phyloP scores from a whole-genome alignment of 1,284 basidiomycete genomes.

The Phaffia rhodozyma region DNA sequence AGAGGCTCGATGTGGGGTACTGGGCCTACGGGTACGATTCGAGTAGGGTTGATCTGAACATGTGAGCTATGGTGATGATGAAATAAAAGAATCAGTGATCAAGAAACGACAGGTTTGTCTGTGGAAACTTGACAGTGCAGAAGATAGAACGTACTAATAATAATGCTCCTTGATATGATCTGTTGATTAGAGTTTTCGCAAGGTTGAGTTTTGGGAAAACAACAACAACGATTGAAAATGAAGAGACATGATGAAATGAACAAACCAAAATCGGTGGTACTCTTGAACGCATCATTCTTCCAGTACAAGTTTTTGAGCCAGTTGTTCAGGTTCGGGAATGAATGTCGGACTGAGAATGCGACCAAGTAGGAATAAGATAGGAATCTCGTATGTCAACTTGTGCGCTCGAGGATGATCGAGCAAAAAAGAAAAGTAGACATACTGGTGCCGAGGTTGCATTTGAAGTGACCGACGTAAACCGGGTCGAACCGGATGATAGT shows the following conservation, averaged over 20 bases:
- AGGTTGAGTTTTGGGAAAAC: too few relatives aligned
- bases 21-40: slow-evolving; percentile 64
- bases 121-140: background rate
- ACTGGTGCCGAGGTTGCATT: slow-evolving; percentile 63
- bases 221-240: background rate
- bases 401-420: background rate
- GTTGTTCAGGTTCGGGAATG: slow-evolving; percentile 66
- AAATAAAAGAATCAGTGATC: background rate
- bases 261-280: slow-evolving; percentile 66
- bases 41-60: slow-evolving; percentile 54
- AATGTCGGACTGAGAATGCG: slow-evolving; percentile 38
- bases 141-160: slow-evolving; percentile 51
- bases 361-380: background rate
- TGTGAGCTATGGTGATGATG: slow-evolving; percentile 22
- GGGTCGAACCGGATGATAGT: slow-evolving; percentile 76
- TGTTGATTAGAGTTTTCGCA: background rate
- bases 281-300: slow-evolving; percentile 77
- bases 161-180: slow-evolving; percentile 72
- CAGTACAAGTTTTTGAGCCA: slow-evolving; percentile 88
- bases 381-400: background rate
- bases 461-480: slow-evolving; percentile 86
- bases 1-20: slow-evolving; percentile 56
- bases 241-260: slow-evolving; percentile 1
- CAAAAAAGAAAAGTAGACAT: slow-evolving; percentile 15
- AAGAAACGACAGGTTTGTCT: background rate